Percentiles rank a stretch among this genome's conserved stretches.
These are phyloP conservation scores for Tylopilus intermedius DNA, from an alignment of 768 basidiomycete genomes.

Conservation along the genomic window DNA sequence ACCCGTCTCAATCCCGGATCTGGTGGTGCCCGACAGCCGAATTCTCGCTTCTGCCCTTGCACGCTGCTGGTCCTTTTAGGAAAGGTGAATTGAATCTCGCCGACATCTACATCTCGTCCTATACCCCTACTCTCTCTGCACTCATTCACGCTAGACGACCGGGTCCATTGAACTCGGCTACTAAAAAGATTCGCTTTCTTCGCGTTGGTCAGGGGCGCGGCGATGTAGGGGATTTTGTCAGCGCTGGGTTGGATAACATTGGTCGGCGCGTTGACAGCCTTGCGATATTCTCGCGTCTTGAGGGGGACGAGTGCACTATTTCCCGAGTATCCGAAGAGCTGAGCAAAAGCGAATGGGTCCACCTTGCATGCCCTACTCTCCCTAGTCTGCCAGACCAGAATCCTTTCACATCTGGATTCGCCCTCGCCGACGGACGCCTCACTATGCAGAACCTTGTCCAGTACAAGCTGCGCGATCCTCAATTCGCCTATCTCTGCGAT, in stretches of 20 bases:
- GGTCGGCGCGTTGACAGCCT: neutral
- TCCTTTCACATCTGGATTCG: neutral
- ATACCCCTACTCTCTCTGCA: too few relatives aligned
- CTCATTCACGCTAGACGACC: too few relatives aligned
- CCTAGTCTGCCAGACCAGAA: neutral
- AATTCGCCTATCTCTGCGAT: neutral
- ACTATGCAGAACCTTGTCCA: neutral
- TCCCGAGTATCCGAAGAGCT: neutral
- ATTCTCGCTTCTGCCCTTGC: too few relatives aligned
- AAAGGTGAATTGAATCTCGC: too few relatives aligned
- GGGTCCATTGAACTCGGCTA: neutral
- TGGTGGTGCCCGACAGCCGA: too few relatives aligned
- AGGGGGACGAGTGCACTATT: neutral
- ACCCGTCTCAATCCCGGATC: too few relatives aligned
- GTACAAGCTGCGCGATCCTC: neutral
- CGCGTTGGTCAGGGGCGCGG: neutral
- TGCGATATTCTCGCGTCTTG: neutral
- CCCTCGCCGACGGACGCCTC: neutral
- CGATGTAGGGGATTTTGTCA: too few relatives aligned
- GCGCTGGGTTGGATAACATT: neutral
- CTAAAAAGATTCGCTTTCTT: neutral
- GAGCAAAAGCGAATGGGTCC: neutral
- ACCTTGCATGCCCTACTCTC: neutral
- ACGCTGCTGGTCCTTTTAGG: too few relatives aligned
- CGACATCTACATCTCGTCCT: too few relatives aligned